Evolutionary conservation across 2,329 filamentous ascomycete species (phyloP), one percentile per base, ranked within the genome.

Genomic region (Penicillium corylophilum): DNA sequence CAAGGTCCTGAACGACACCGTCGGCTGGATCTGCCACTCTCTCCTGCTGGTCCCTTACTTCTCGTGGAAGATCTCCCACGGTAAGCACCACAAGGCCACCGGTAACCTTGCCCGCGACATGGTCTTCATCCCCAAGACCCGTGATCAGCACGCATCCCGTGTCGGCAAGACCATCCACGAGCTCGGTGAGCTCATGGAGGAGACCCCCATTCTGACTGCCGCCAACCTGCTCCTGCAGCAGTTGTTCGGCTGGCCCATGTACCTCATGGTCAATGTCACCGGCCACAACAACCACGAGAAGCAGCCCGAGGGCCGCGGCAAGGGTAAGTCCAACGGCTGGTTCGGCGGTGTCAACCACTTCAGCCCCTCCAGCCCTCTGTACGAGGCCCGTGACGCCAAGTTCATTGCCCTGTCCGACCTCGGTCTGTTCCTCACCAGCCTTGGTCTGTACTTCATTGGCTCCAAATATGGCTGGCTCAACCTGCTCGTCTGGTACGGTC

Each of bases 41-140:
- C 74, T 85, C 40, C 84, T 96, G 35, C 81, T 96, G 50, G 93
- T 99, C 44, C 94, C 94, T 20, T 99, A 97, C 80, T 99, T 96
- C 80, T 95, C 90, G 71, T 99, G 94, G 94, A 95, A 99, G 79
- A 92, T 97, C 76, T 96, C 91, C 62, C 94, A 99, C 79, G 89
- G 90, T 79, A 96, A 96, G 85, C 94, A 99, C 81, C 94, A 99
- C 88, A 97, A 97, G 83, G 91, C 92, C 59, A 99, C 94, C 35
- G 94, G 92, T 65, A 85, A 99, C 81, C 86, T 99, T 77, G 91
- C 95, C 77, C 90, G 93, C 63, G 94, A 99, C 77, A 99, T 99
- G 94, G 94, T 97, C 58, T 97, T 96, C 72, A 81, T 97, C n/a
- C 94, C 94, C 54, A 90, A 90, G 76, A 96, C 91, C 50, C 87